These are phyloP conservation scores for Mytilinidion resinicola DNA, from an alignment of 495 filamentous ascomycete genomes.

Conservation along the genomic window DNA sequence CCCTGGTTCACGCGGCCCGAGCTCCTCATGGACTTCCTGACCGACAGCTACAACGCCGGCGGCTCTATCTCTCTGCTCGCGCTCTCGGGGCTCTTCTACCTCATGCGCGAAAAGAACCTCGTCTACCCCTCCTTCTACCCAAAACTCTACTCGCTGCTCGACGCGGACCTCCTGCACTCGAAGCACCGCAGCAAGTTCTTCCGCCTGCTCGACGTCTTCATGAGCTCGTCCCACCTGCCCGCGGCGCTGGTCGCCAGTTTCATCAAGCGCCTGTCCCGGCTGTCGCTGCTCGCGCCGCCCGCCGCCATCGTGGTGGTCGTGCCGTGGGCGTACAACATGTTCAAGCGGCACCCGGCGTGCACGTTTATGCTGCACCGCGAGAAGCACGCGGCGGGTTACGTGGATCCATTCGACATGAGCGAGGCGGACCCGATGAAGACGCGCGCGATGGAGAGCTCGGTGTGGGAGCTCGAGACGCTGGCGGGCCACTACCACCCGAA, in stretches of 20 bases:
- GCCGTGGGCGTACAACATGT: constrained; percentile 90
- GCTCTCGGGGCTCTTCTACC: constrained; percentile 87
- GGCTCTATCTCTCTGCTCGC: constrained; percentile 82
- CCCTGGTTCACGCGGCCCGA: constrained; percentile 84
- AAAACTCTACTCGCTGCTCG: constrained; percentile 87
- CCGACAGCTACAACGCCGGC: constrained; percentile 80
- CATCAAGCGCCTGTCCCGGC: constrained; percentile 80
- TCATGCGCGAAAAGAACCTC: constrained; percentile 86
- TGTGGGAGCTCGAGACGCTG: constrained; percentile 90
- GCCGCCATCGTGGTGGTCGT: constrained; percentile 80
- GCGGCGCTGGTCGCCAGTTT: constrained; percentile 88
- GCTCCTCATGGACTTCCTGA: constrained; percentile 94
- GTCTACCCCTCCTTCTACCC: constrained; percentile 93
- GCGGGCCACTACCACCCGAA: constrained; percentile 96
- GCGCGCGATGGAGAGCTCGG: constrained; percentile 77
- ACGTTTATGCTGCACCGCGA: constrained; percentile 93
- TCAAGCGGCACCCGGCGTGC: constrained; percentile 82
- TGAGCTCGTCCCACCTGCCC: constrained; percentile 88
- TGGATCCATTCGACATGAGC: constrained; percentile 69
- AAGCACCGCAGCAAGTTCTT: constrained; percentile 92
- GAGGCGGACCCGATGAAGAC: constrained; percentile 83
- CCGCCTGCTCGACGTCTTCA: constrained; percentile 83
- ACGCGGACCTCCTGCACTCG: constrained; percentile 79
- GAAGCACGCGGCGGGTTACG: constrained; percentile 56
- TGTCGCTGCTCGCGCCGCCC: constrained; percentile 79